A percentile compares a stretch with the other conserved stretches of the same genome.
Evolutionary conservation across 495 filamentous ascomycete species (phyloP).

Genomic region (Amphirosellinia nigrospora): DNA sequence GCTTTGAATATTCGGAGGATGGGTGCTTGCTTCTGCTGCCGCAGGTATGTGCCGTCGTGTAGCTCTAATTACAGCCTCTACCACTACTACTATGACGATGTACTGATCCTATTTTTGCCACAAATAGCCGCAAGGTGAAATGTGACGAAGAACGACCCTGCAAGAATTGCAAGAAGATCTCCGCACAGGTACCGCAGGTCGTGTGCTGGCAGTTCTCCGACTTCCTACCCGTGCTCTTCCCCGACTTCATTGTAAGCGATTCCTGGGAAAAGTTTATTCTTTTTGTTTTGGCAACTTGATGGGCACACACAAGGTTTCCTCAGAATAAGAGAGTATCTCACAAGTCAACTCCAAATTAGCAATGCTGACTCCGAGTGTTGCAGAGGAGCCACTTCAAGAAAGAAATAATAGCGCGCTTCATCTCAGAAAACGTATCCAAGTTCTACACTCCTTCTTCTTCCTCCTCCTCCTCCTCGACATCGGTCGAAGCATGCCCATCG

Average conservation of each 20-base stretch:
- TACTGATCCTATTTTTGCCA: constrained; percentile 18
- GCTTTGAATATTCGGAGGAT: constrained; percentile 53
- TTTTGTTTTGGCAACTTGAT: too few relatives aligned
- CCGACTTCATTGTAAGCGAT: constrained; percentile 58
- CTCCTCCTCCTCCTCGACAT: neutral
- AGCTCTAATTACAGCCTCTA: constrained; percentile 15
- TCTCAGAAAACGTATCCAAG: constrained; percentile 47
- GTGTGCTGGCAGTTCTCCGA: constrained; percentile 56
- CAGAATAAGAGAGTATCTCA: too few relatives aligned
- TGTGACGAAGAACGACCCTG: constrained; percentile 55
- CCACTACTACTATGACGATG: constrained; percentile 21
- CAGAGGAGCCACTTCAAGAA: constrained; percentile 51
- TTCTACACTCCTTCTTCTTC: constrained; percentile 38
- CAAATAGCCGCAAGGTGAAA: constrained; percentile 47
- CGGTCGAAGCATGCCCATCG: constrained; percentile 43
- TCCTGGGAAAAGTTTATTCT: too few relatives aligned
- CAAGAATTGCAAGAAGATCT: constrained; percentile 53
- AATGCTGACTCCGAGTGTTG: too few relatives aligned
- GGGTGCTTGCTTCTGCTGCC: constrained; percentile 58
- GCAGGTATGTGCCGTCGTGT: constrained; percentile 35
- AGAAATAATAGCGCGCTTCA: constrained; percentile 49
- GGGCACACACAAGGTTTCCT: too few relatives aligned
- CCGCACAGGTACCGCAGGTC: constrained; percentile 49
- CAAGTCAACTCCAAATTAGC: too few relatives aligned
- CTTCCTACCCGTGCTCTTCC: constrained; percentile 52